Base-by-base conservation (phyloP, 2,329 filamentous ascomycete species). In the Beauveria brongniartii region DNA sequence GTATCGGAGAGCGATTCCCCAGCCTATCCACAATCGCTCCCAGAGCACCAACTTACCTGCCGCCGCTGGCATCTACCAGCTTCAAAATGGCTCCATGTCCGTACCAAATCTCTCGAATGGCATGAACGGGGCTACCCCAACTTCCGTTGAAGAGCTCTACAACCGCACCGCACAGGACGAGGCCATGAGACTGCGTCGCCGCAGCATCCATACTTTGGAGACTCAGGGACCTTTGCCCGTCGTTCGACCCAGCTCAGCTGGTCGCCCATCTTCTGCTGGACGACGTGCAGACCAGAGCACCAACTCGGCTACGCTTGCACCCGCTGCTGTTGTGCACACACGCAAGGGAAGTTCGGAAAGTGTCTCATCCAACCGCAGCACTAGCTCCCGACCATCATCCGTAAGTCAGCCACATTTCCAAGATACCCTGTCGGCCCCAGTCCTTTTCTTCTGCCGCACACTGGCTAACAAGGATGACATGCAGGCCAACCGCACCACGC, bases 121-220 rank as follows among this genome's bases (percentile, higher is more conserved):
- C 77, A 74, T 82, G 71, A 72, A 84, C 72, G 77, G 74, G 37
- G 64, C 73, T 3, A 65, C 74, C 37, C 68, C 85, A 3, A 68
- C 72, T 8, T 74, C 80, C 66, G 81, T 82, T 53, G 91, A 95
- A 72, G 90, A 94, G 67, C 84, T 86, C 70, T 78, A 80, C 67
- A 84, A 79, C 61, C 78, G 80, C 60, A 72, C 78, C 28, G 71
- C 76, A n/a, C 74, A 83, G 20, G 91, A 93, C 30, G 81, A 88
- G 41, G 83, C 86, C 10, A 91, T 89, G 74, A 83, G 90, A 69
- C 89, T 92, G 74, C 83, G 92, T 67, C 85, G 92, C 70, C 86
- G 92, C 66, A 97, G 92, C 74, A 83, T 95, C 76, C 90, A 90
- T 65, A 88, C 85, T 20, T 73, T 82, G 63, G 80, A 84, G 6